Conservation (phyloP, 2,329 filamentous ascomycete genomes). For the Lachnellula arida region DNA sequence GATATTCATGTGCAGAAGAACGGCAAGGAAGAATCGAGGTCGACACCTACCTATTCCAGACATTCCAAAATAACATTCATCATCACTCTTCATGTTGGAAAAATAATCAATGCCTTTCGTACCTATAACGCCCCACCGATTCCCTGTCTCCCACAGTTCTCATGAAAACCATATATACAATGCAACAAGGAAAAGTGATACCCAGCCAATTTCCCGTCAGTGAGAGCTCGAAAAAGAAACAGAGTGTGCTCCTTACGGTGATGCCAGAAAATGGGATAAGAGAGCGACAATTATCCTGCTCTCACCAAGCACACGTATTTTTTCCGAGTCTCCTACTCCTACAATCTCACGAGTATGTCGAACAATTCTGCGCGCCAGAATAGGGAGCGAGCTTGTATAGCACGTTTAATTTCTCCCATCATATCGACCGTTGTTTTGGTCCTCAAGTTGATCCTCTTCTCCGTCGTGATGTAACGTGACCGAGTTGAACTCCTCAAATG, state of each 20-base stretch:
- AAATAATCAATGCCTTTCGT: neutral
- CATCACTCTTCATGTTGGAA: neutral
- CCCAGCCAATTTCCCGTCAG: neutral
- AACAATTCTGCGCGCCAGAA: neutral
- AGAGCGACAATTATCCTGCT: neutral
- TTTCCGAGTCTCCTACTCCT: constrained; percentile 3
- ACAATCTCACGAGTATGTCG: neutral
- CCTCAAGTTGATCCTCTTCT: constrained; percentile 51
- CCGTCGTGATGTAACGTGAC: constrained; percentile 96
- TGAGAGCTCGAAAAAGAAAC: neutral
- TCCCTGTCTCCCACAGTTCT: constrained; percentile 11
- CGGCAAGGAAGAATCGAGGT: neutral
- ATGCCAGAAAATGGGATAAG: neutral
- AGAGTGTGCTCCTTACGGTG: neutral
- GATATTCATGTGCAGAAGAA: neutral
- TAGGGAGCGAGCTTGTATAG: neutral
- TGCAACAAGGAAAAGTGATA: constrained; percentile 12
- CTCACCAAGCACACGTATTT: neutral
- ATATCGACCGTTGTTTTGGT: constrained; percentile 30
- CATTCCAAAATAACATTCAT: neutral
- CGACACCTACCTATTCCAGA: neutral
- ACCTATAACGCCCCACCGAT: constrained; percentile 4
- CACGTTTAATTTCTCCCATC: constrained; percentile 13
- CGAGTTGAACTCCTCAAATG: constrained; percentile 98
- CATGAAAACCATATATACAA: constrained; percentile 19